Base-by-base conservation (phyloP, 495 filamentous ascomycete species). In the Talaromyces stipitatus region DNA sequence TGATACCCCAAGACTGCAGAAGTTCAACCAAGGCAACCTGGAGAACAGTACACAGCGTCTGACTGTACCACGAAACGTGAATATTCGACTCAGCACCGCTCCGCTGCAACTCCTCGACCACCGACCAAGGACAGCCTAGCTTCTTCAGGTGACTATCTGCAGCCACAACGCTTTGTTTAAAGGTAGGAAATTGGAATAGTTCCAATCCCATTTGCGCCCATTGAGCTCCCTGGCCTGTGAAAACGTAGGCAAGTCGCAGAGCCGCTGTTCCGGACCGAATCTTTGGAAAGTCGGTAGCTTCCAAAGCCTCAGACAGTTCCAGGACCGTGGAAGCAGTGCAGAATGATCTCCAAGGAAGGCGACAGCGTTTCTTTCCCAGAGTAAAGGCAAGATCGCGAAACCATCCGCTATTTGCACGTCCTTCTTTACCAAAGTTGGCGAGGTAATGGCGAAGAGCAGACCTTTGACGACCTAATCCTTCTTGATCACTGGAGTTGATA, bases 221-320 rank as follows among this genome's bases (percentile, higher is more conserved):
- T 56, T 77, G 74, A 14, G 72, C 74, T 2, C 74, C 74, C 56
- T 77, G 74, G 16, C 69, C 69, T 1, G 68, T 66, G 50, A 72
- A 71, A 1, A 72, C 41, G 26, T 68, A 69, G 7, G 52, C 65
- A 2, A 68, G 11, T 8, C 45, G 54, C 5, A 55, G 56, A 8
- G 33, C 23, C 18, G 45, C 26, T 12, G 23, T 43, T 14, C 20
- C 14, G 14, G 22, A 6, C 11, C 30, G 36, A 10, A 6, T 26
- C 20, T 45, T 22, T 36, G 11, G 51, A n/a, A 24, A 43, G 16
- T 22, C 10, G 12, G 18, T 14, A 10, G 24, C 20, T 12, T 23
- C 27, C 18, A 54, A 23, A n/a, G 18, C 16, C 28, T 43, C 29
- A 12, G 26, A 12, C 20, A 66, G 61, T 11, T 62, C 61, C 3